A percentile compares a stretch with the other conserved stretches of the same genome.
These are phyloP conservation scores for Blastocystis sp. DNA, from an alignment of 352 stramenopile species.

Conservation along the genomic window DNA sequence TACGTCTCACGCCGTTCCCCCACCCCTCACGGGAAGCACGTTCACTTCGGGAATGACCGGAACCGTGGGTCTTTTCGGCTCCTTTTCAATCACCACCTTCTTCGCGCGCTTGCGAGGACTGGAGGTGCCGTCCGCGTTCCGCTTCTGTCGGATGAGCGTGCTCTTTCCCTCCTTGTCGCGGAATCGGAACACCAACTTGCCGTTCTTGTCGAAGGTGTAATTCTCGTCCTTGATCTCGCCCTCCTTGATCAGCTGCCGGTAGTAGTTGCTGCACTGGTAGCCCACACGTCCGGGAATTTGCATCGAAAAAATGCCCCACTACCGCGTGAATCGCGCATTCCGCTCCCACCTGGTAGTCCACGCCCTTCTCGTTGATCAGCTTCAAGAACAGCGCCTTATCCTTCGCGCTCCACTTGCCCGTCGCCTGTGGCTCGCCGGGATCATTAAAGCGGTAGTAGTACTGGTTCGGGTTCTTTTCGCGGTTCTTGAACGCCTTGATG, in stretches of 20 bases:
- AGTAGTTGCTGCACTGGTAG: slow-evolving; percentile 76
- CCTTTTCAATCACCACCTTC: neutral
- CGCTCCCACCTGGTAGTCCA: slow-evolving; percentile 57
- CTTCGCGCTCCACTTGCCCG: slow-evolving; percentile 75
- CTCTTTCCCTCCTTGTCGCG: slow-evolving; percentile 55
- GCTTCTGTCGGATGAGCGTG: slow-evolving; percentile 32
- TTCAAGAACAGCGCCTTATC: slow-evolving; percentile 74
- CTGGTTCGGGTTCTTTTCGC: slow-evolving; percentile 76
- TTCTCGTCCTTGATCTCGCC: slow-evolving; percentile 76
- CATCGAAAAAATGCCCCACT: slow-evolving; percentile 77
- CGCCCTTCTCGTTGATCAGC: slow-evolving; percentile 58
- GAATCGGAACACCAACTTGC: slow-evolving; percentile 75
- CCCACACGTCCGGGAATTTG: slow-evolving; percentile 76
- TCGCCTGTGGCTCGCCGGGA: slow-evolving; percentile 74
- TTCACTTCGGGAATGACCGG: neutral
- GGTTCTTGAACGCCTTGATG: slow-evolving; percentile 70
- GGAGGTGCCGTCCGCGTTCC: neutral
- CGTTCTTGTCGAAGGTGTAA: slow-evolving; percentile 71
- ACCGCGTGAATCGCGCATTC: neutral
- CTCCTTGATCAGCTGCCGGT: slow-evolving; percentile 75
- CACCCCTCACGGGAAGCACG: slow-evolving; percentile 12
- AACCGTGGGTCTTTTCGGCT: neutral
- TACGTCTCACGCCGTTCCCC: neutral
- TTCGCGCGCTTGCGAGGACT: slow-evolving; percentile 12
- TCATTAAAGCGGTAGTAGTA: slow-evolving; percentile 77